Conservation (phyloP, 345 rosid genomes). For the Iberis pinnata region DNA sequence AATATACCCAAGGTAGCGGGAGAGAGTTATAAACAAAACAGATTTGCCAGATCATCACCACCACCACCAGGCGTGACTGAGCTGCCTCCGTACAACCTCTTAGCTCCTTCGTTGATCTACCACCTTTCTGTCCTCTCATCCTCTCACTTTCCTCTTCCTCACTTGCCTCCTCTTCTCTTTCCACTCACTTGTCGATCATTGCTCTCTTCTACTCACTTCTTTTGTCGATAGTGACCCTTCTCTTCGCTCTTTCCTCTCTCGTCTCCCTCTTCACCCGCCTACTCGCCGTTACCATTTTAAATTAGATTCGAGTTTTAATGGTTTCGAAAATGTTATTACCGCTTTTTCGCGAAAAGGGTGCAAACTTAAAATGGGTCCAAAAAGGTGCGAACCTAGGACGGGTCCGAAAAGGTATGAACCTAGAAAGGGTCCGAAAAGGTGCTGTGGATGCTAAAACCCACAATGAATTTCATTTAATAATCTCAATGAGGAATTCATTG, state of each 20-base stretch:
- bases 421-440: too few relatives aligned
- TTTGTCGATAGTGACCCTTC: constrained; percentile 85
- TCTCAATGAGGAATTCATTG: too few relatives aligned
- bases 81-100: constrained; percentile 56
- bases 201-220: constrained; percentile 52
- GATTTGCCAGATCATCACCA: constrained; percentile 72
- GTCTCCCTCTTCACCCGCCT: constrained; percentile 41
- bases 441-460: too few relatives aligned
- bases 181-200: constrained; percentile 70
- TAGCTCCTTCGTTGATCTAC: constrained; percentile 49
- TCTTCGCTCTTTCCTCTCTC: constrained; percentile 75
- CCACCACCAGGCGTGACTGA: constrained; percentile 41
- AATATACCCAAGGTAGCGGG: constrained; percentile 27
- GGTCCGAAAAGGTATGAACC: too few relatives aligned
- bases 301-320: too few relatives aligned
- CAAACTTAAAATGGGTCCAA: too few relatives aligned
- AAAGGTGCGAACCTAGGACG: too few relatives aligned
- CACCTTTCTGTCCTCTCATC: constrained; percentile 41
- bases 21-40: constrained; percentile 21
- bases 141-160: constrained; percentile 57
- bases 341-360: too few relatives aligned
- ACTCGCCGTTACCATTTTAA: constrained; percentile 30
- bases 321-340: too few relatives aligned
- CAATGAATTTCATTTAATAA: too few relatives aligned
- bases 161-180: constrained; percentile 71